These are phyloP conservation scores for Stygiomarasmius scandens DNA, from an alignment of 1,284 basidiomycete species.

Conservation along the genomic window DNA sequence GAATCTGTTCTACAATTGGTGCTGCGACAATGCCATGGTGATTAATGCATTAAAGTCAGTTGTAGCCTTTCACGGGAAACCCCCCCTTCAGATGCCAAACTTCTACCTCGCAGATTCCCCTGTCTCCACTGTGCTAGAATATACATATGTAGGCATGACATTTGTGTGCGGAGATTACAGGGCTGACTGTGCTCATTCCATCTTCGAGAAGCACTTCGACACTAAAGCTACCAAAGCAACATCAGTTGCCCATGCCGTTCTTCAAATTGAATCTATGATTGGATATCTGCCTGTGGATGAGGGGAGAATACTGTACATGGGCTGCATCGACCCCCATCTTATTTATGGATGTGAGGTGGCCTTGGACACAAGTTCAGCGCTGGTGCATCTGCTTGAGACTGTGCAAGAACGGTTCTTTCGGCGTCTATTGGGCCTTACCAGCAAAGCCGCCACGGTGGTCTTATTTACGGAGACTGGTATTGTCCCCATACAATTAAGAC, in stretches of 20 bases:
- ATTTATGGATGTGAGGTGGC: constrained; percentile 1
- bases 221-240: not conserved
- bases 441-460: too few species aligned
- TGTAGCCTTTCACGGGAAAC: not conserved
- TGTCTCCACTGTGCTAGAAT: not conserved
- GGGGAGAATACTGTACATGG: constrained; percentile 5
- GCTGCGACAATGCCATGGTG: not conserved
- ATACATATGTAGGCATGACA: constrained; percentile 5
- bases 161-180: not conserved
- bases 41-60: constrained; percentile 11
- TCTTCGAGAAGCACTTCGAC: not conserved
- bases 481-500: too few species aligned
- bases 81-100: not conserved
- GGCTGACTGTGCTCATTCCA: not conserved
- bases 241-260: constrained; percentile 1
- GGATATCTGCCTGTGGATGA: constrained; percentile 2
- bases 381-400: too few species aligned
- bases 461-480: too few species aligned
- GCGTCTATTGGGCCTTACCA: too few species aligned
- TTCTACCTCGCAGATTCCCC: not conserved
- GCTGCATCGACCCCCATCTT: too few species aligned
- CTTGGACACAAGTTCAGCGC: too few species aligned
- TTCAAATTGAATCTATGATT: constrained; percentile 14
- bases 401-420: too few species aligned
- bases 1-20: constrained; percentile 8